A percentile compares a stretch with the other conserved stretches of the same genome.
Evolutionary conservation across 202 grass and related monocot genomes (phyloP).

Genomic region (Musa balbisiana): DNA sequence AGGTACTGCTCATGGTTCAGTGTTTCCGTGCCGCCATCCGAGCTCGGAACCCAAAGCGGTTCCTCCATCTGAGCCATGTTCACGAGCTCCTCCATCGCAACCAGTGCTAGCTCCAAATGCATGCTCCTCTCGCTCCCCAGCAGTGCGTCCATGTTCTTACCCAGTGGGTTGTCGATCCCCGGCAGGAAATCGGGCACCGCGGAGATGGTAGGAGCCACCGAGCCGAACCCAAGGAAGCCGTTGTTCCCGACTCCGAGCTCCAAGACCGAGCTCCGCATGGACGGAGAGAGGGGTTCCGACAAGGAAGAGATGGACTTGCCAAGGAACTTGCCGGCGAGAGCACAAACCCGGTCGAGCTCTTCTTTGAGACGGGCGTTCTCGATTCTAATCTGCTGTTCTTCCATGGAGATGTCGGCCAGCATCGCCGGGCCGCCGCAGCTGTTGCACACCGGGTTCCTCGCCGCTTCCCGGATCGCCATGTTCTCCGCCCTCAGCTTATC

Average conservation of each 20-base stretch:
- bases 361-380: slow-evolving; percentile 94
- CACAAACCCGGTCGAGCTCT: slow-evolving; percentile 77
- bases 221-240: slow-evolving; percentile 45
- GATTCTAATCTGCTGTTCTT: slow-evolving; percentile 89
- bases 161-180: slow-evolving; percentile 1
- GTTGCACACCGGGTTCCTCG: slow-evolving; percentile 71
- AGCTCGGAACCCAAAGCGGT: slow-evolving; percentile 51
- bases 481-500: slow-evolving; percentile 92
- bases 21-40: slow-evolving; percentile 34
- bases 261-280: slow-evolving; percentile 41
- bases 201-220: slow-evolving; percentile 32
- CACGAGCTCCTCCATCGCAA: slow-evolving; percentile 86
- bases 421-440: slow-evolving; percentile 69
- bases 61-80: slow-evolving; percentile 74
- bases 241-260: slow-evolving; percentile 65
- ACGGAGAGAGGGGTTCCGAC: slow-evolving; percentile 20
- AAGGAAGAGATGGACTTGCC: slow-evolving; percentile 52
- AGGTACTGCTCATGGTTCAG: slow-evolving; percentile 75
- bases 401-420: slow-evolving; percentile 70
- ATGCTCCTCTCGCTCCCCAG: slow-evolving; percentile 45
- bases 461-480: slow-evolving; percentile 78
- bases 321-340: slow-evolving; percentile 83
- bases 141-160: slow-evolving; percentile 2
- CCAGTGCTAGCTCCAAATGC: slow-evolving; percentile 65
- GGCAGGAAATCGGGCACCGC: slow-evolving; percentile 47